Base-by-base conservation (phyloP, 306 rosid genomes). In the Mucuna pruriens region DNA sequence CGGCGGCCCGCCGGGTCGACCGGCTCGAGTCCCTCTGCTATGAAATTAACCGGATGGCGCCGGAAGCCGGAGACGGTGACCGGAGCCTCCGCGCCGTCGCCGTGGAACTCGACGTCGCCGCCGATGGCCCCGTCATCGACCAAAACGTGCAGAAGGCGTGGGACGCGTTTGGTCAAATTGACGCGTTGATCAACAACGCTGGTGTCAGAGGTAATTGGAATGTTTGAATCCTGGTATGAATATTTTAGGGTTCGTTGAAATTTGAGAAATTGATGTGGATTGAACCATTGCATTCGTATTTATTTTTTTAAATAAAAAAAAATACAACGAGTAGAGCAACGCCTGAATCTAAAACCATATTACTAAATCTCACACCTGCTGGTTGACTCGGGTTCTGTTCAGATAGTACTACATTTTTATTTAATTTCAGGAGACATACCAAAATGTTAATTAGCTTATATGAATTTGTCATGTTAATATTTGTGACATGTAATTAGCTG, bases 1-100 rank as follows among this genome's bases (percentile, higher is more conserved):
- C 92, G 1, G 92, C 92, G 3, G 98, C 97, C 34, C 98, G 98
- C 17, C 88, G 98, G 0, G 72, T 90, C 55, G 93, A 89, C 20
- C 87, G 90, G 1, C 91, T 93, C n/a, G 19, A 82, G 10, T 85
- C 93, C 19, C 86, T 90, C 36, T 91, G 98, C 25, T 75, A 86
- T 22, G 74, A 84, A 64, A 92, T 92, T 82, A 91, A 90, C 66
- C 57, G 55, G 11, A 76, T 71, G 61, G 2, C 42, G 4, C 29
- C 76, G 31, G 26, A 46, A 5, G 29, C 22, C 34, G 48, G 52
- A 4, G 75, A 46, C 1, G 7, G 31, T 9, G 22, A 12, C 2
- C 29, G 70, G 4, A 52, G 67, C 65, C 73, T 13, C 69, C 76
- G 90, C 1, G 94, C 97, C 0, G 82, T 84, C 17, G 94, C 91